Evolutionary conservation across 805 yeast species (phyloP).

Genomic region (Schwanniomyces occidentalis): DNA sequence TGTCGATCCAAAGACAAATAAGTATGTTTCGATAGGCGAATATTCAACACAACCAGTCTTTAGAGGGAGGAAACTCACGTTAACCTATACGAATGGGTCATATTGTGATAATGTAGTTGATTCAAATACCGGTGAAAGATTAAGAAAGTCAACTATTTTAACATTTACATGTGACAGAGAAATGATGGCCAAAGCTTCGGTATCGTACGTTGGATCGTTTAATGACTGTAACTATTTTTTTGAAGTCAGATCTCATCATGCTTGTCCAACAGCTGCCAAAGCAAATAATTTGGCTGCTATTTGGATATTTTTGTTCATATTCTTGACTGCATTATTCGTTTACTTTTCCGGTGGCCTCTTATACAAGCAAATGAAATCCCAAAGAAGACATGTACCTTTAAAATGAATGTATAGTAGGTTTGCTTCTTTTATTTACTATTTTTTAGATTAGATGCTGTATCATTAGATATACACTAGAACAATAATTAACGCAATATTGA

Average conservation of each 20-base stretch:
- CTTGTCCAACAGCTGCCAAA: conserved; percentile 77
- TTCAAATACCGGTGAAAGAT: conserved; percentile 41
- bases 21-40: conserved; percentile 53
- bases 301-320: conserved; percentile 37
- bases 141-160: conserved; percentile 62
- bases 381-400: not conserved
- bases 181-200: conserved; percentile 59
- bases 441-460: too few species aligned
- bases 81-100: conserved; percentile 72
- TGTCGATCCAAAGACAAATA: conserved; percentile 35
- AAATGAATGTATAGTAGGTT: not conserved
- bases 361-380: conserved; percentile 25
- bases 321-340: conserved; percentile 36
- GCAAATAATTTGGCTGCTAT: conserved; percentile 64
- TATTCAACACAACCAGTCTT: conserved; percentile 60
- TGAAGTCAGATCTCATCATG: conserved; percentile 81
- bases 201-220: conserved; percentile 67
- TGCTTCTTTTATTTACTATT: too few species aligned
- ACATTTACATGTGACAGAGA: conserved; percentile 81
- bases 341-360: conserved; percentile 40
- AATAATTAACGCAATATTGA: too few species aligned
- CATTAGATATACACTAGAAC: too few species aligned
- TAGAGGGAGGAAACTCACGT: conserved; percentile 67
- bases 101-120: conserved; percentile 47
- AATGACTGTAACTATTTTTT: conserved; percentile 82